Conservation (phyloP, 257 asterid species). For the Solanum chmielewskii region DNA sequence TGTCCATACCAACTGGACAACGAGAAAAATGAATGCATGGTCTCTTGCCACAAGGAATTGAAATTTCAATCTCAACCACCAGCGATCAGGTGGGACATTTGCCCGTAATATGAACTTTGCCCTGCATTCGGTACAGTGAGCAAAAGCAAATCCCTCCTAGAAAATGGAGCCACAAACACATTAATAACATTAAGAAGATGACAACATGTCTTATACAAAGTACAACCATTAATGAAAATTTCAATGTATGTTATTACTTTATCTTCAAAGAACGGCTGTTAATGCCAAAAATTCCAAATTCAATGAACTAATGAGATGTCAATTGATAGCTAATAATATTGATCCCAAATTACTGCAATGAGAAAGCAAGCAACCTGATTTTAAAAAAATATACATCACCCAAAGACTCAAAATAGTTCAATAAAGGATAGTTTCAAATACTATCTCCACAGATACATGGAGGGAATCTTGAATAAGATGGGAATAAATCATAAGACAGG, state of each 20-base stretch:
- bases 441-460: background rate
- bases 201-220: background rate
- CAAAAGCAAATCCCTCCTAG: conserved; percentile 99
- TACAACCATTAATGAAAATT: background rate
- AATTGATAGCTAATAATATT: background rate
- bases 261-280: background rate
- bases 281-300: background rate
- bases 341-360: background rate
- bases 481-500: background rate
- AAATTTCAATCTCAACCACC: conserved; percentile 98
- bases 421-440: background rate
- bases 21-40: conserved; percentile 76
- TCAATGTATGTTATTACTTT: background rate
- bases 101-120: conserved; percentile 94
- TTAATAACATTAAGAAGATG: background rate
- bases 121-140: conserved; percentile 98
- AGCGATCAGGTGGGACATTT: conserved; percentile 92
- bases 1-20: conserved; percentile 86
- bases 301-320: background rate
- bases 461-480: background rate
- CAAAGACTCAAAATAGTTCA: background rate
- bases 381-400: background rate
- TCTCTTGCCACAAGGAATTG: conserved; percentile 98
- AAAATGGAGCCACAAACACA: conserved; percentile 12
- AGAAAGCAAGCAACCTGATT: background rate